These are phyloP conservation scores for Kwoniella sp. DNA, from an alignment of 768 basidiomycete species.

Conservation along the genomic window DNA sequence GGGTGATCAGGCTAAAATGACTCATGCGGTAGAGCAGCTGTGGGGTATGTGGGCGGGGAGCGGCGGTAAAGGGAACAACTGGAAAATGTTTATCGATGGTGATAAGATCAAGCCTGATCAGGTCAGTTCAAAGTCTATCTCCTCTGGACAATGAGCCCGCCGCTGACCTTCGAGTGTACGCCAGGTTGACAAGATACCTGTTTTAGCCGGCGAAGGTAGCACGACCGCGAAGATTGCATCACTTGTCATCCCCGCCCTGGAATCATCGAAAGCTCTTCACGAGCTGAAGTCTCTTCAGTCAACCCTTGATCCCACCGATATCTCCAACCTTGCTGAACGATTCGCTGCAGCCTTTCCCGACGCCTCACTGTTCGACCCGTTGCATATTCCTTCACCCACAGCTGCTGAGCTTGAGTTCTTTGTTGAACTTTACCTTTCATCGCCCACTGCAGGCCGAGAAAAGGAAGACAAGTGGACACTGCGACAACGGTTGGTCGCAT, in stretches of 20 bases:
- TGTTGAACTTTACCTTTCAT: constrained; percentile 61
- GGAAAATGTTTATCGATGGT: constrained; percentile 76
- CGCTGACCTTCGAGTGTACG: not conserved
- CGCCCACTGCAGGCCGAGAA: constrained; percentile 37
- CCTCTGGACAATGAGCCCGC: too few species aligned
- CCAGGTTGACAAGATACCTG: constrained; percentile 20
- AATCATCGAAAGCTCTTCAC: constrained; percentile 58
- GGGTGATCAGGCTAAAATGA: constrained; percentile 64
- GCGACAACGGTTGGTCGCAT: constrained; percentile 69
- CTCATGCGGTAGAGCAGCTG: constrained; percentile 67
- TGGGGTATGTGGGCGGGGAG: constrained; percentile 73
- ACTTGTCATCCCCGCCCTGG: constrained; percentile 24
- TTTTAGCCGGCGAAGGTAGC: constrained; percentile 10
- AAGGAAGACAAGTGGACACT: constrained; percentile 55
- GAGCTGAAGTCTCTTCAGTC: constrained; percentile 69
- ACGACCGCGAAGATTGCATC: constrained; percentile 10
- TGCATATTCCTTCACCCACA: constrained; percentile 19
- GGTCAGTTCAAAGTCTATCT: constrained; percentile 60
- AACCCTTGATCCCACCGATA: constrained; percentile 76
- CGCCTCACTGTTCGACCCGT: constrained; percentile 25
- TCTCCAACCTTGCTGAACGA: constrained; percentile 68
- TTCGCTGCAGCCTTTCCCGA: constrained; percentile 33
- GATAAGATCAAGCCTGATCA: constrained; percentile 63
- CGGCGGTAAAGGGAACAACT: constrained; percentile 73
- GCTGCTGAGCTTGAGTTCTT: constrained; percentile 57